A percentile compares a stretch with the other conserved stretches of the same genome.
phyloP scores from a whole-genome alignment of 768 basidiomycete species.

The Ephemerocybe angulata region DNA sequence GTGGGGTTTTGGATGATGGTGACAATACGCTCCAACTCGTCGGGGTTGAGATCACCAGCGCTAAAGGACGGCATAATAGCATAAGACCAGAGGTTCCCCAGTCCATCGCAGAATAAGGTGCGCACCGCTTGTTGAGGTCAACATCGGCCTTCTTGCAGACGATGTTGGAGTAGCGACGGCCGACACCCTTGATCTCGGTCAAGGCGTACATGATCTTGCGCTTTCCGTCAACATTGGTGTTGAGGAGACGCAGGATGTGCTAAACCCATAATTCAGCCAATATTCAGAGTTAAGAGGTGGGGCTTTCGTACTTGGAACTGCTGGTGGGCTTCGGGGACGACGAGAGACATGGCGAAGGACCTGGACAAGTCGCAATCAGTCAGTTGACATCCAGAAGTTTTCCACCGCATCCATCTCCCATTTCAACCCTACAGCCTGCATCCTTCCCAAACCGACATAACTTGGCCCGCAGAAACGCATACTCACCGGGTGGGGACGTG shows the following conservation, averaged over 20 bases:
- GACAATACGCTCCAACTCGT: conserved; percentile 97
- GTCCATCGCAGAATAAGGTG: neutral
- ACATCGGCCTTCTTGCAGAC: conserved; percentile 99
- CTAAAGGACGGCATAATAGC: conserved; percentile 38
- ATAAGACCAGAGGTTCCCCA: conserved; percentile 3
- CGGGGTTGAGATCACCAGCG: conserved; percentile 98
- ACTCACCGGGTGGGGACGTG: conserved; percentile 8
- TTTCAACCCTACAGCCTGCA: neutral
- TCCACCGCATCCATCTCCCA: conserved; percentile 7
- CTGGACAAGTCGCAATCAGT: conserved; percentile 16
- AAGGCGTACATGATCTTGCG: conserved; percentile 99
- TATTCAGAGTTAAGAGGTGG: neutral
- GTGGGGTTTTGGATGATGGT: conserved; percentile 99
- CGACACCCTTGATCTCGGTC: conserved; percentile 99
- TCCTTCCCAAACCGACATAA: neutral
- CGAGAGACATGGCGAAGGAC: conserved; percentile 79
- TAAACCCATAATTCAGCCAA: conserved; percentile 27
- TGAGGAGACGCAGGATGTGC: conserved; percentile 99
- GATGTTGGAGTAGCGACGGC: conserved; percentile 96
- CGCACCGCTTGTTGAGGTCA: conserved; percentile 96
- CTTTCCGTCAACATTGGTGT: conserved; percentile 99
- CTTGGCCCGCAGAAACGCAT: neutral
- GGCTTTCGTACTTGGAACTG: conserved; percentile 78
- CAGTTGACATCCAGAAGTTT: neutral
- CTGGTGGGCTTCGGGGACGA: conserved; percentile 90